phyloP scores from a whole-genome alignment of 1,139 yeast species.

The Pichia sp. region DNA sequence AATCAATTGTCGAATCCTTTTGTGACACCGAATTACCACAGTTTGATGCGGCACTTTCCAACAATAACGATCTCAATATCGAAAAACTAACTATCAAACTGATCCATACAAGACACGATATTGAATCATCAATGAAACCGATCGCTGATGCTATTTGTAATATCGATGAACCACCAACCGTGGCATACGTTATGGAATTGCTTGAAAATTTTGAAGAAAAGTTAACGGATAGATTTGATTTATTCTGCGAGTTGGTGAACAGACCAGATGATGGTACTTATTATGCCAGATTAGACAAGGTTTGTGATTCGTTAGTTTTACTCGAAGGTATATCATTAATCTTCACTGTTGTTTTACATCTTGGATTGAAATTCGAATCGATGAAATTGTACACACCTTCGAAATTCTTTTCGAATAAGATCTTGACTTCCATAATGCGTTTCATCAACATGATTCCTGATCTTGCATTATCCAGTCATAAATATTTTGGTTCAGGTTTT shows the following conservation, averaged over 20 bases:
- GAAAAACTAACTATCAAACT: slow-evolving; percentile 26
- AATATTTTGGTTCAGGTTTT: slow-evolving; percentile 30
- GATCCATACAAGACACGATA: slow-evolving; percentile 15
- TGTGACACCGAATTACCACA: slow-evolving; percentile 41
- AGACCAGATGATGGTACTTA: slow-evolving; percentile 18
- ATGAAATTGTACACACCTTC: not conserved
- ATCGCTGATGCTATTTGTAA: slow-evolving; percentile 22
- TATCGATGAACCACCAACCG: slow-evolving; percentile 21
- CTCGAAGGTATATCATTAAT: slow-evolving; percentile 19
- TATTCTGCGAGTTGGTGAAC: slow-evolving; percentile 15
- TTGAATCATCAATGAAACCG: slow-evolving; percentile 18
- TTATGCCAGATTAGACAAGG: slow-evolving; percentile 22
- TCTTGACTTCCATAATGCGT: slow-evolving; percentile 15
- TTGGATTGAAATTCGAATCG: slow-evolving; percentile 20
- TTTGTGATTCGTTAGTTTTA: slow-evolving; percentile 20
- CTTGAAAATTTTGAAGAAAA: slow-evolving; percentile 18
- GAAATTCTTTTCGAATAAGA: slow-evolving; percentile 17
- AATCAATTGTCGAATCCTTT: slow-evolving; percentile 33
- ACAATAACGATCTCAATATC: slow-evolving; percentile 21
- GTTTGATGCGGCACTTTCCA: slow-evolving; percentile 20
- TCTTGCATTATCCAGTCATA: slow-evolving; percentile 12
- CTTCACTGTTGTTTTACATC: slow-evolving; percentile 26
- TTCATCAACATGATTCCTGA: slow-evolving; percentile 1
- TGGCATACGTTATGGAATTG: slow-evolving; percentile 12
- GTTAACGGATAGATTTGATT: slow-evolving; percentile 17